Conservation (phyloP, 139 green algal genomes). For the Chlorella sp. region DNA sequence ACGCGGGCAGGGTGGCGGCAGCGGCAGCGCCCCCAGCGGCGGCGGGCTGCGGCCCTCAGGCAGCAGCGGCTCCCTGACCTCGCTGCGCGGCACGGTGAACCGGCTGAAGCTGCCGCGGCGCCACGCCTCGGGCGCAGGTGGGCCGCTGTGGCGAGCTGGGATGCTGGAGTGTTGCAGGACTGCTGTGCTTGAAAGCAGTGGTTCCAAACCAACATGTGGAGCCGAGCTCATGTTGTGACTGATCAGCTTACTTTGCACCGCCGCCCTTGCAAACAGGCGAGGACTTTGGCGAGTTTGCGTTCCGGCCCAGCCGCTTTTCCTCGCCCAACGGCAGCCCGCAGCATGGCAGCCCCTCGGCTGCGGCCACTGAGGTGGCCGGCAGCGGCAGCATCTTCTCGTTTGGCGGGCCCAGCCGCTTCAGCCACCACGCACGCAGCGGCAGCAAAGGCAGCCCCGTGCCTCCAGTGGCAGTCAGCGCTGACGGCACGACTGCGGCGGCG, state of each 20-base stretch:
- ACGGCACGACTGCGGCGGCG: not conserved
- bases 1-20: not conserved
- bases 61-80: not conserved
- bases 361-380: not conserved
- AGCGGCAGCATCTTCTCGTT: constrained; percentile 21
- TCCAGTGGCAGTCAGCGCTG: not conserved
- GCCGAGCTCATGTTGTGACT: too few species aligned
- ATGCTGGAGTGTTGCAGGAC: too few species aligned
- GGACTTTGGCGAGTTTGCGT: constrained; percentile 31
- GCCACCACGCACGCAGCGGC: constrained; percentile 1
- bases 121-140: not conserved
- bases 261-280: too few species aligned
- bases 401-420: constrained; percentile 1
- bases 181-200: too few species aligned
- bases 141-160: too few species aligned
- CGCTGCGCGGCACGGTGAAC: constrained; percentile 4
- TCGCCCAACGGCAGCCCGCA: constrained; percentile 11
- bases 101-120: constrained; percentile 27
- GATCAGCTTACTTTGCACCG: too few species aligned
- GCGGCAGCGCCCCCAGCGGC: not conserved
- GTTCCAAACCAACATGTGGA: too few species aligned
- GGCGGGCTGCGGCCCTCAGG: not conserved
- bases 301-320: constrained; percentile 24
- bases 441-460: constrained; percentile 17
- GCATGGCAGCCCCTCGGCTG: not conserved